Percentiles rank a stretch among this genome's conserved stretches.
Evolutionary conservation across 352 stramenopile species (phyloP).

Genomic region (Saprolegnia diclina): DNA sequence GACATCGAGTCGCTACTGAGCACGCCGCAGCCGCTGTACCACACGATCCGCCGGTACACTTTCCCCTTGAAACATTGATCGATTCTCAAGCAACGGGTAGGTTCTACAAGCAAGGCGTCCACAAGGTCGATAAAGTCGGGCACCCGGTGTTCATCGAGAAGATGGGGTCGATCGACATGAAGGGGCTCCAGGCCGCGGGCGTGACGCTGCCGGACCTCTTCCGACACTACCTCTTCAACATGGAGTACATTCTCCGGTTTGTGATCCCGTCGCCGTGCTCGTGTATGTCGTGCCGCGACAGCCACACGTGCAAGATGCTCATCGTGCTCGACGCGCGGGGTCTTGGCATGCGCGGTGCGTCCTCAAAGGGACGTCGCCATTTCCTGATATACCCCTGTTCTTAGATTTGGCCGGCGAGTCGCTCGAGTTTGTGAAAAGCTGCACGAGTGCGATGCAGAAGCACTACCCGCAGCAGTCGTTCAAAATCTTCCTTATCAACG

Average conservation of each 20-base stretch:
- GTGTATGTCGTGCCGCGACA: conserved; percentile 50
- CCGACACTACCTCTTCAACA: conserved; percentile 76
- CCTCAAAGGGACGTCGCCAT: too few species aligned
- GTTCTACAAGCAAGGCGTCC: conserved; percentile 69
- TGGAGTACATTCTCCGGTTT: conserved; percentile 81
- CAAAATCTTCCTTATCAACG: conserved; percentile 91
- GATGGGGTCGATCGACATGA: conserved; percentile 75
- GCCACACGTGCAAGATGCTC: conserved; percentile 67
- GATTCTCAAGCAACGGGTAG: too few species aligned
- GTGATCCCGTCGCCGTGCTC: conserved; percentile 48
- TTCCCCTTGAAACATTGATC: not conserved
- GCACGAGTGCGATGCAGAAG: conserved; percentile 74
- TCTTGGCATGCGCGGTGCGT: conserved; percentile 52
- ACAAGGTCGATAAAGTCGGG: conserved; percentile 74
- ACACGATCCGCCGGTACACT: conserved; percentile 58
- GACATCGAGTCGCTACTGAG: conserved; percentile 61
- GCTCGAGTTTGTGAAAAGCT: conserved; percentile 80
- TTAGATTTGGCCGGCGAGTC: conserved; percentile 62
- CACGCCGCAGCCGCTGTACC: conserved; percentile 52
- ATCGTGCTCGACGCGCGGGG: conserved; percentile 66
- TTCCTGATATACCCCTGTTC: too few species aligned
- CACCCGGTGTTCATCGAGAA: conserved; percentile 81
- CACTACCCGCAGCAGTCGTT: conserved; percentile 85
- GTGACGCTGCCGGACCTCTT: conserved; percentile 66
- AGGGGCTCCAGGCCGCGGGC: conserved; percentile 49